Evolutionary conservation across 2,329 filamentous ascomycete genomes (phyloP), one percentile per base, ranked within the genome.

Genomic region (Dactylonectria macrodidyma): DNA sequence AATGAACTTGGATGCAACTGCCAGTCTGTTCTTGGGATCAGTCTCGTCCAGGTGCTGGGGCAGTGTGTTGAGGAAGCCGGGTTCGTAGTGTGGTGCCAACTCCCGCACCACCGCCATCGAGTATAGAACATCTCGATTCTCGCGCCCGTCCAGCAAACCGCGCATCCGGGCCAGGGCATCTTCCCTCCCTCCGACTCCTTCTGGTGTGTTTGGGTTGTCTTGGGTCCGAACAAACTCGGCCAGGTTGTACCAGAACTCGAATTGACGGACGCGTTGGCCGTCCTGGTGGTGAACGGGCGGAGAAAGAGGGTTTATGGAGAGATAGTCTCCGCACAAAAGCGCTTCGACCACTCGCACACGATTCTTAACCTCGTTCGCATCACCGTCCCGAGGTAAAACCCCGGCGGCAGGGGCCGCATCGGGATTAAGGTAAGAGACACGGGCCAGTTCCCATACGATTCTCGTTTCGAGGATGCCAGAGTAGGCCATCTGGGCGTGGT

Each of bases 101-200:
- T 95, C 90, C 30, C 94, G 90, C 16, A 93, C 90, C 62, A 97
- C 89, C 9, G 93, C 93, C 71, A 97, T 92, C 0, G 93, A 96
- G 81, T 97, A 97, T 64, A 98, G 89, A 19, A 97, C 92, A 78
- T 98, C 95, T 60, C 95, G 90, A 76, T 95, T 96, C 82, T 98
- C 95, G 26, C 92, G 89, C 55, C 92, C 92, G 73, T 94, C 92
- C 12, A 97, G 86, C 24, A 95, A 85, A 63, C 87, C 87, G 36
- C 94, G 90, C 79, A 94, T 89, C 59, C 87, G 86, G 5, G 81
- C 81, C 34, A 97, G 83, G 1, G 89, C 88, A 30, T 90, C 87
- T 60, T 95, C 91, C 41, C 94, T 88, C 61, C 85, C 73, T 86
- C 89, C 65, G 82, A 83, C 65, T 76, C 78, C 71, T 33, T 71